Conservation (phyloP, 257 asterid species). For the Euphrasia confusa region DNA sequence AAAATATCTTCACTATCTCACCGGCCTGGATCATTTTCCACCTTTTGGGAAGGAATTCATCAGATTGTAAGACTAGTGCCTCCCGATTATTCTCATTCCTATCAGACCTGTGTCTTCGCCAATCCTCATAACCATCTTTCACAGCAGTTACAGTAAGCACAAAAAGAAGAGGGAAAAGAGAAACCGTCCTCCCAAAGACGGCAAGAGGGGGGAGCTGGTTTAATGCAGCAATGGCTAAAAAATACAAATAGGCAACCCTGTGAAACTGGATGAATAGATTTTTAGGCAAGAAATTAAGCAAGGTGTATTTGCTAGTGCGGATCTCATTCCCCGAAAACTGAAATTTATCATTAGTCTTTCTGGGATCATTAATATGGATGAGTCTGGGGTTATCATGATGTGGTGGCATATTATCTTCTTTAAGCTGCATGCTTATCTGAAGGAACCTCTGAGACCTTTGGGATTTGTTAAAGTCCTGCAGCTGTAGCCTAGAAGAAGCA, state of each 20-base stretch:
- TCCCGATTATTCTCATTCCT: slow-evolving; percentile 95
- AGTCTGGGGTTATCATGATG: slow-evolving; percentile 72
- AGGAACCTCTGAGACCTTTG: slow-evolving; percentile 52
- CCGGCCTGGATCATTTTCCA: slow-evolving; percentile 86
- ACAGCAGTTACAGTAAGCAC: slow-evolving; percentile 95
- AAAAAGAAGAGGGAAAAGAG: slow-evolving; percentile 93
- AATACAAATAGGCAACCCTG: slow-evolving; percentile 92
- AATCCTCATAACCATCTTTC: slow-evolving; percentile 98
- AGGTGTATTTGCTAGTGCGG: slow-evolving; percentile 88
- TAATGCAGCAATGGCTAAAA: slow-evolving; percentile 84
- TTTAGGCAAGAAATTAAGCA: slow-evolving; percentile 81
- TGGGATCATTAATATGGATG: slow-evolving; percentile 77
- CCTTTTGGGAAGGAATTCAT: slow-evolving; percentile 52
- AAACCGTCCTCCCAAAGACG: slow-evolving; percentile 93
- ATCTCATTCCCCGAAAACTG: slow-evolving; percentile 87
- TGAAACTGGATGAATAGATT: slow-evolving; percentile 91
- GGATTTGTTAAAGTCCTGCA: slow-evolving; percentile 30
- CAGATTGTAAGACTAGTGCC: slow-evolving; percentile 65
- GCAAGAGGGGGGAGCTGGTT: slow-evolving; percentile 99
- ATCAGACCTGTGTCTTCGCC: slow-evolving; percentile 99
- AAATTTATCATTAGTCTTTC: slow-evolving; percentile 58
- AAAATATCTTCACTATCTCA: slow-evolving; percentile 73
- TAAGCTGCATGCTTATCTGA: slow-evolving; percentile 80
- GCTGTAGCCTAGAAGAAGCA: slow-evolving; percentile 36
- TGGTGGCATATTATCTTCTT: slow-evolving; percentile 35